Evolutionary conservation across 495 filamentous ascomycete genomes (phyloP).

Genomic region (Xylaria venustula): DNA sequence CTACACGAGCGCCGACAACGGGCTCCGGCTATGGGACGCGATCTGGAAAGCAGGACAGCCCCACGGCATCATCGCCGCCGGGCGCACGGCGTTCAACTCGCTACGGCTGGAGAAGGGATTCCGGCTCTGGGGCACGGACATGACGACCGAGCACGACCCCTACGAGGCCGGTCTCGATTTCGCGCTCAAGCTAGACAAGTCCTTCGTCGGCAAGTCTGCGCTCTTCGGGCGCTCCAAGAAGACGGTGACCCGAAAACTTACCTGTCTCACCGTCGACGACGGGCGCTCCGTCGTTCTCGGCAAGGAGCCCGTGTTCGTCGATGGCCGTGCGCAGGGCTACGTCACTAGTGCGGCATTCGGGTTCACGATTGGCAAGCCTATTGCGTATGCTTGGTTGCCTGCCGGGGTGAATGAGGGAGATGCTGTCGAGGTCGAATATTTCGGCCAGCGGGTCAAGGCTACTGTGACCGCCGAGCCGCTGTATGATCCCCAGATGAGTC

Average conservation of each 20-base stretch:
- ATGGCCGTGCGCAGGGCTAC: slow-evolving; percentile 42
- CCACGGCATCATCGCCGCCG: slow-evolving; percentile 47
- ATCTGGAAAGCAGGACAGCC: slow-evolving; percentile 44
- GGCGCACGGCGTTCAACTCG: slow-evolving; percentile 48
- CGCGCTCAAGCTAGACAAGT: slow-evolving; percentile 35
- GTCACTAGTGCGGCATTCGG: slow-evolving; percentile 50
- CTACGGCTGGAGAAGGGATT: slow-evolving; percentile 50
- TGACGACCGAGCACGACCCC: slow-evolving; percentile 50
- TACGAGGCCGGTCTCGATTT: slow-evolving; percentile 45
- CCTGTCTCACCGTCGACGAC: slow-evolving; percentile 44
- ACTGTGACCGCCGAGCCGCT: slow-evolving; percentile 30
- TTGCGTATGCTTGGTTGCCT: slow-evolving; percentile 50
- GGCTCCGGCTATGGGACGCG: slow-evolving; percentile 45
- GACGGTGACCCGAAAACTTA: slow-evolving; percentile 20
- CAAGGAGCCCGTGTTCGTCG: slow-evolving; percentile 49
- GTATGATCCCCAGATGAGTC: slow-evolving; percentile 11
- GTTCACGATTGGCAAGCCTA: slow-evolving; percentile 43
- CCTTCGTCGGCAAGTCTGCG: slow-evolving; percentile 27
- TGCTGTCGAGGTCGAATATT: slow-evolving; percentile 48
- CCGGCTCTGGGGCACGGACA: slow-evolving; percentile 42
- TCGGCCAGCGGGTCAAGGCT: slow-evolving; percentile 42
- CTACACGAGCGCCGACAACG: slow-evolving; percentile 47
- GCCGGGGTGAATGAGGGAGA: slow-evolving; percentile 31
- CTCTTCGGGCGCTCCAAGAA: slow-evolving; percentile 35
- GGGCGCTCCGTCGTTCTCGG: slow-evolving; percentile 46